phyloP scores from a whole-genome alignment of 1,139 yeast genomes.

The Debaryomyces robertsiae region DNA sequence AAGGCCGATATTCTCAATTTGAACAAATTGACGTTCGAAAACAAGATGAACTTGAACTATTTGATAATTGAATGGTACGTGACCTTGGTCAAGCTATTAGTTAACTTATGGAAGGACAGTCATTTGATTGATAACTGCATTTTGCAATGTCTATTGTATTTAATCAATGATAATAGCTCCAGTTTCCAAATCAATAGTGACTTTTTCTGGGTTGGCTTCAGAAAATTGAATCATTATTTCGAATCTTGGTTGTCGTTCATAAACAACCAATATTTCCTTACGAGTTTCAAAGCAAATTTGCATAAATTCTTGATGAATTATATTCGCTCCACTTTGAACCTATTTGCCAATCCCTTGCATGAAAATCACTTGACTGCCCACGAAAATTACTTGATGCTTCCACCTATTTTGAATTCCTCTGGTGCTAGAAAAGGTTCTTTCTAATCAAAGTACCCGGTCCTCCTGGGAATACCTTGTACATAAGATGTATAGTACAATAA shows the following conservation, averaged over 20 bases:
- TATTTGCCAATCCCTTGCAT: background rate
- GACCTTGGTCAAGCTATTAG: slow-evolving; percentile 36
- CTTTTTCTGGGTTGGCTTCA: slow-evolving; percentile 31
- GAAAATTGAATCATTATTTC: slow-evolving; percentile 28
- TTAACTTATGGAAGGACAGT: slow-evolving; percentile 24
- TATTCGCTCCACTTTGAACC: slow-evolving; percentile 10
- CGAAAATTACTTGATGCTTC: slow-evolving; percentile 4
- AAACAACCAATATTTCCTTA: slow-evolving; percentile 18
- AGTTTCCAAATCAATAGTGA: slow-evolving; percentile 28
- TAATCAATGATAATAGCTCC: slow-evolving; percentile 22
- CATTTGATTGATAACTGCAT: slow-evolving; percentile 28
- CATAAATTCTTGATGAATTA: slow-evolving; percentile 21
- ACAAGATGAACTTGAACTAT: slow-evolving; percentile 18
- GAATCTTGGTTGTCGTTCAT: slow-evolving; percentile 30
- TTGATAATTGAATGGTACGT: slow-evolving; percentile 45
- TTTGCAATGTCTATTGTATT: slow-evolving; percentile 30
- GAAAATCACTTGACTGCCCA: slow-evolving; percentile 6
- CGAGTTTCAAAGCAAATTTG: slow-evolving; percentile 19
- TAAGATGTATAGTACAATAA: too few relatives aligned
- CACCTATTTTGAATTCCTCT: slow-evolving; percentile 2
- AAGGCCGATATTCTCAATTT: slow-evolving; percentile 14
- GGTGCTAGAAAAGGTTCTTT: slow-evolving; percentile 1
- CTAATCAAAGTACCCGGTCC: too few relatives aligned
- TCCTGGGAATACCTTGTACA: too few relatives aligned
- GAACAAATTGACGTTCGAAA: slow-evolving; percentile 13